Evolutionary conservation across 2,329 filamentous ascomycete species (phyloP), one percentile per base, ranked within the genome.

Genomic region (Botrytis aclada): DNA sequence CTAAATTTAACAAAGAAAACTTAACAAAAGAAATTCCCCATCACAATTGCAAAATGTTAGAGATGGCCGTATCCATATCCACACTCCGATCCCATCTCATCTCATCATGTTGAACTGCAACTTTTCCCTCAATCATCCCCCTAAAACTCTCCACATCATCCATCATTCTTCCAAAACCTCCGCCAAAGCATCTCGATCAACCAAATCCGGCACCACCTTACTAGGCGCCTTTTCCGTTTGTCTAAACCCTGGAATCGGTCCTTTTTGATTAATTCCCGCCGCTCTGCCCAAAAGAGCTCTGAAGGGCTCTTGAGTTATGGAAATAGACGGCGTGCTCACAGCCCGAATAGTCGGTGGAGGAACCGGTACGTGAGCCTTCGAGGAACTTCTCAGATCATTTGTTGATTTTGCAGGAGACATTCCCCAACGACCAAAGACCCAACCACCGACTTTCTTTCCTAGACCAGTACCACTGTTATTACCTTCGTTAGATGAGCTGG

Each of bases 251-350:
- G 92, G 88, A 61, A 96, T 91, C 0, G 89, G 86, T 0, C 93
- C 93, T 1, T 88, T 86, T 80, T 95, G 93, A 78, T 96, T 96
- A 79, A 96, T 93, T 0, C 93, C 93, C 1, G 92, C 88, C 7
- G 87, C 82, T 61, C 93, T 85, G 61, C 84, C 84, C 47, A 83
- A 70, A 18, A 82, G 56, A 92, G 85, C 62, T 83, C 84, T 51
- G 82, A 72, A 20, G 83, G 82, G 72, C 76, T 74, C 71, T 75
- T 74, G 64, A 80, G 80, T n/a, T 63, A 70, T 29, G 14, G 67
- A 45, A 25, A 63, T 45, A 75, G 54, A 79, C 18, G 83, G 80
- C 37, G 81, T 81, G 47, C 79, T 80, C 51, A 82, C 78, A 25
- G 79, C 67, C 72, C 78, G 73, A 20, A 77, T 67, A 45, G 74